Base-by-base conservation (phyloP, 2,329 filamentous ascomycete genomes). In the Fusarium foetens region DNA sequence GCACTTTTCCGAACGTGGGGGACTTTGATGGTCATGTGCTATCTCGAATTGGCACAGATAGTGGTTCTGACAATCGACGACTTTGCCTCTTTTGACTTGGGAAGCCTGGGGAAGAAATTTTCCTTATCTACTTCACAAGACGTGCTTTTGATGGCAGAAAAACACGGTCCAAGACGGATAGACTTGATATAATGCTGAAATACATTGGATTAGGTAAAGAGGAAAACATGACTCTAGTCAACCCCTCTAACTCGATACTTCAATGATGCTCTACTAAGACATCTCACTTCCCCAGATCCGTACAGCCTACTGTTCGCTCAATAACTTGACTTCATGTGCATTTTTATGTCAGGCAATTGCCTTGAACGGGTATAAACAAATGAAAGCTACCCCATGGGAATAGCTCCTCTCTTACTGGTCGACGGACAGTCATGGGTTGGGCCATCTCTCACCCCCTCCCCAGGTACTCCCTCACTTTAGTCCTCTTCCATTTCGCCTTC, bases 1-100 rank as follows among this genome's bases (percentile, higher is more conserved):
- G 75, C 75, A 67, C 54, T 77, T 77, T 77, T 75, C 75, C 75
- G 75, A 69, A 71, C 67, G 70, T 66, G 70, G 71, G 73, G 73
- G 58, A 58, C 42, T 54, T 64, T 42, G 25, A 51, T 58, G 62
- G 61, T 76, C 74, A 76, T 73, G 74, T 75, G 74, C 55, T 54
- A 66, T 53, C 51, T 59, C 41, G 27, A 45, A 52, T 39, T 68
- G 65, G 46, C 35, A 29, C 33, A 51, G 49, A 43, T 68, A 63
- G 57, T 43, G 36, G 43, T 48, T 36, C 19, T 35, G 29, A 41
- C 43, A 63, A 68, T 63, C 33, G 25, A 68, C 36, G 36, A 43
- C 65, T 54, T 68, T 68, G 27, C 65, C 54, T 68, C n/a, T 62
- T 68, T 63, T 21, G 55, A 68, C 31, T 62, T 63, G 63, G 49